phyloP scores from a whole-genome alignment of 768 basidiomycete genomes.

The Tulasnella sp. region DNA sequence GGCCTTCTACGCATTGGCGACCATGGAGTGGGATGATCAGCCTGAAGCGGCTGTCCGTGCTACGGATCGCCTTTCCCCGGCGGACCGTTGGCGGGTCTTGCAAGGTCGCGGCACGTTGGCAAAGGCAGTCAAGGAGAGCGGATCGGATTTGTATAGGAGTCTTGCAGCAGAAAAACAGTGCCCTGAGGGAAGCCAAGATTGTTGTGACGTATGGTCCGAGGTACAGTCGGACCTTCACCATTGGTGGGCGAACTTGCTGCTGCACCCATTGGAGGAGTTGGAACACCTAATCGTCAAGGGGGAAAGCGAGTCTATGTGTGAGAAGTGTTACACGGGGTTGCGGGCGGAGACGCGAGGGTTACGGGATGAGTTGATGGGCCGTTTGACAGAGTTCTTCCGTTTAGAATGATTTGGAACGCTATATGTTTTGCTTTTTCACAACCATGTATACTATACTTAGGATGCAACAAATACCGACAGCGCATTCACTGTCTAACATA shows the following conservation, averaged over 20 bases:
- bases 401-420: background rate
- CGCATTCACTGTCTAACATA: too few relatives aligned
- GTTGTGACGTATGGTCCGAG: background rate
- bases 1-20: conserved; percentile 6
- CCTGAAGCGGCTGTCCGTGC: background rate
- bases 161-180: background rate
- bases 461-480: background rate
- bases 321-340: background rate
- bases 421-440: too few relatives aligned
- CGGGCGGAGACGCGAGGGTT: background rate
- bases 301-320: background rate
- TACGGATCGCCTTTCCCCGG: background rate
- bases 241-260: background rate
- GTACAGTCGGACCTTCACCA: background rate
- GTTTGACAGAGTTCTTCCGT: background rate
- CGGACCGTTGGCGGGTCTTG: background rate
- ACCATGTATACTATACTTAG: background rate
- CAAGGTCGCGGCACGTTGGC: background rate
- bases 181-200: background rate
- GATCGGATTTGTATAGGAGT: background rate
- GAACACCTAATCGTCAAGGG: background rate
- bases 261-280: conserved; percentile 4
- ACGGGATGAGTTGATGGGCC: background rate
- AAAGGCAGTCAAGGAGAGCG: background rate
- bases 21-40: background rate